Base-by-base conservation (phyloP, 164 flowering plant species). In the Aristolochia fimbriata region DNA sequence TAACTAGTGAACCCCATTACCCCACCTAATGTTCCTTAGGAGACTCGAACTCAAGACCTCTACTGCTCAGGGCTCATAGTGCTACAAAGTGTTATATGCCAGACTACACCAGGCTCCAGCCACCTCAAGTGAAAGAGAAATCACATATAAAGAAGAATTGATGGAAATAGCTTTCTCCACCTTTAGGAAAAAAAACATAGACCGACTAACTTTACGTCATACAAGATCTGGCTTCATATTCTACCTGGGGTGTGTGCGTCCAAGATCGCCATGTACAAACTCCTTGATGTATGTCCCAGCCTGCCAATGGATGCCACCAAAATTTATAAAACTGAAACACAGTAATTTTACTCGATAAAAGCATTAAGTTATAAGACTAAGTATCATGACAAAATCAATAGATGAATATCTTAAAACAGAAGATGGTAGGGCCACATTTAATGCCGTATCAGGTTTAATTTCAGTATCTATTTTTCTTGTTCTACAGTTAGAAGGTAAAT, bases 281-380 rank as follows among this genome's bases (percentile, higher is more conserved):
- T 93, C 99, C 78, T 93, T 93, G 59, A 93, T 93, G 62, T 93
- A 93, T 22, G 99, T 93, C 53, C 99, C 99, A 66, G 98, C 99
- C 96, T 93, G 81, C 59, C 21, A 51, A 6, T 46, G 45, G 47
- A 59, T 51, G 19, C 27, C 19, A 13, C 51, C 31, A 63, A n/a
- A 14, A 23, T 31, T 31, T 23, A 41, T 27, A 37, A 17, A 31
- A 31, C 51, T 23, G 41, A 60, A 51, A 47, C 19, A 5, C 30
- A 25, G 43, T 55, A 2, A 9, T 7, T 52, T 17, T 55, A 12
- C 58, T 15, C 24, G 30, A 15, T 31, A 31, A 55, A 20, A 31
- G 15, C 4, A 33, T 13, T 43, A 30, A 30, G 48, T 17, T 20
- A 25, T 17, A 21, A 49, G 19, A 21, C 5, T 15, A 6, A 49